A percentile compares a stretch with the other conserved stretches of the same genome.
phyloP scores from a whole-genome alignment of 331 rosid species.

The Spiraea crenata region DNA sequence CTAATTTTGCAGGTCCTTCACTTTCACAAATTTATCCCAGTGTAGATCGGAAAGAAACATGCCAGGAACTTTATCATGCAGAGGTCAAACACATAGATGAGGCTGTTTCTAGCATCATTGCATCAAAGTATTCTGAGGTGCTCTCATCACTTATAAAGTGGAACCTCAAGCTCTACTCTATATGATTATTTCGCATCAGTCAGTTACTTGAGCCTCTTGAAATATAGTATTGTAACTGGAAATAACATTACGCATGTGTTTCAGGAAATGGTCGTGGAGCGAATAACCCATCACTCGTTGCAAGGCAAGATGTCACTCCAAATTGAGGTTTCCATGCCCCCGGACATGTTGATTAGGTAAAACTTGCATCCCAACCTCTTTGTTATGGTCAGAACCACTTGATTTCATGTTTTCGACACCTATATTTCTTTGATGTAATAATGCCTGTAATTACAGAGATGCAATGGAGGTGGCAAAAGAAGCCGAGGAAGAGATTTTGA shows the following conservation, averaged over 20 bases:
- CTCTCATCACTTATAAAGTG: not conserved
- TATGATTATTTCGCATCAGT: not conserved
- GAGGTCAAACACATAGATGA: slow-evolving; percentile 48
- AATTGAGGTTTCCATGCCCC: slow-evolving; percentile 83
- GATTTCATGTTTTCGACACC: too few relatives aligned
- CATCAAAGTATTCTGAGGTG: slow-evolving; percentile 63
- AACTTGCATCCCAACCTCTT: not conserved
- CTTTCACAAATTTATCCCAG: slow-evolving; percentile 36
- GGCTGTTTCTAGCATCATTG: slow-evolving; percentile 46
- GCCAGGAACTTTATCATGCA: slow-evolving; percentile 30
- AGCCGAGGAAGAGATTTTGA: slow-evolving; percentile 59
- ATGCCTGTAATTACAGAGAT: slow-evolving; percentile 39
- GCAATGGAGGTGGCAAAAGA: slow-evolving; percentile 67
- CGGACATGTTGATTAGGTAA: slow-evolving; percentile 58
- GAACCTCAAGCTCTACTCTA: not conserved
- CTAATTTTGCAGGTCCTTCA: slow-evolving; percentile 64
- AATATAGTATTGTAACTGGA: too few relatives aligned
- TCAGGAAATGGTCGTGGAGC: slow-evolving; percentile 74
- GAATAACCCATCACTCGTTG: slow-evolving; percentile 58
- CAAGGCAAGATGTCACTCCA: slow-evolving; percentile 72
- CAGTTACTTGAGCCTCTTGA: too few relatives aligned
- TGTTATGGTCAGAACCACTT: not conserved
- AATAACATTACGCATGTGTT: slow-evolving; percentile 12
- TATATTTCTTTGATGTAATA: not conserved
- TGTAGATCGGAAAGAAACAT: slow-evolving; percentile 38